phyloP scores from a whole-genome alignment of 495 filamentous ascomycete genomes.

The Poronia punctata region DNA sequence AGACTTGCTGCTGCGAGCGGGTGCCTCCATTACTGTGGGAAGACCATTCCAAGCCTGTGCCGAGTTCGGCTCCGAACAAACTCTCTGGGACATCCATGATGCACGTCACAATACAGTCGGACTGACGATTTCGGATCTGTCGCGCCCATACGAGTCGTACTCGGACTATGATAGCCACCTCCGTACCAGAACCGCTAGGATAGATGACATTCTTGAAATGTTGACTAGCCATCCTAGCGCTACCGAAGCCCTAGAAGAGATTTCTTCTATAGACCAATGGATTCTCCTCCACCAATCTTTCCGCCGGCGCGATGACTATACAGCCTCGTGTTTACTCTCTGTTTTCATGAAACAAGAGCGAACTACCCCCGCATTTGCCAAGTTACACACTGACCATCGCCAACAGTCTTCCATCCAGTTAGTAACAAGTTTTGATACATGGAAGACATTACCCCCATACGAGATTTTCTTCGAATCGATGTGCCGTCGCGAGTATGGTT shows the following conservation, averaged over 20 bases:
- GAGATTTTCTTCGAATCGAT: no score
- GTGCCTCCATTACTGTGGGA: constrained; percentile 19
- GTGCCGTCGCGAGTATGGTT: no score
- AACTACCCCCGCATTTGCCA: no score
- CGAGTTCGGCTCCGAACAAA: constrained; percentile 10
- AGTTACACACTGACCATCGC: no score
- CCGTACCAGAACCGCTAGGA: constrained; percentile 2
- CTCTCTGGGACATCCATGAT: background rate
- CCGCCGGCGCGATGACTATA: no score
- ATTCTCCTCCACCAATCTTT: background rate
- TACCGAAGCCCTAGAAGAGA: background rate
- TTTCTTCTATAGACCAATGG: background rate
- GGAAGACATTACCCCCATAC: no score
- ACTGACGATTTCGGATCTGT: background rate
- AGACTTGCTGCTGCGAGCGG: constrained; percentile 26
- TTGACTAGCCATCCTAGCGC: background rate
- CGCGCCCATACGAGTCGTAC: background rate
- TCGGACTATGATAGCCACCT: background rate
- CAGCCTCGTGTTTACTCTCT: no score
- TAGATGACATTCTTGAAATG: constrained; percentile 19
- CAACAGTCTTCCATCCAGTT: no score
- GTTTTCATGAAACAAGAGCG: no score
- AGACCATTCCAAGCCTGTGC: constrained; percentile 20
- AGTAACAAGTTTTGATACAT: no score
- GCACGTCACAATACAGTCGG: background rate